Evolutionary conservation across 352 stramenopile genomes (phyloP).

Genomic region (Nothophytophthora sp.): DNA sequence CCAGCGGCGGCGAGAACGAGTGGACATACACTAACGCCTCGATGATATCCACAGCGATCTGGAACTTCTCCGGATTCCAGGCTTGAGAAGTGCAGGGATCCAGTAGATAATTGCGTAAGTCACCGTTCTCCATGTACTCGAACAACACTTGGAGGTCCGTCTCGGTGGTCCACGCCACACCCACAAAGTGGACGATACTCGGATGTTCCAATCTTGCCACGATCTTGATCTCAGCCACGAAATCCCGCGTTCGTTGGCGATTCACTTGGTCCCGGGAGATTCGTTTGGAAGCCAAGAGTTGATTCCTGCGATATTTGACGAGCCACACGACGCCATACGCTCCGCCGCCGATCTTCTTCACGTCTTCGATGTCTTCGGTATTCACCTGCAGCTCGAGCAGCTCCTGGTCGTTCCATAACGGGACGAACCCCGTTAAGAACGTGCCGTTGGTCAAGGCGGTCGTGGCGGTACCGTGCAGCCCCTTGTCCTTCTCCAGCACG

Average conservation of each 20-base stretch:
- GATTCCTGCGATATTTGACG: conserved; percentile 37
- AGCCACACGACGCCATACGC: conserved; percentile 52
- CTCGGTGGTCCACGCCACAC: conserved; percentile 60
- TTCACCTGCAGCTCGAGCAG: conserved; percentile 49
- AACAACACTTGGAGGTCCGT: conserved; percentile 61
- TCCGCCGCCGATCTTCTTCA: conserved; percentile 47
- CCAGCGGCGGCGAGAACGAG: conserved; percentile 47
- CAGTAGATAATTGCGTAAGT: conserved; percentile 51
- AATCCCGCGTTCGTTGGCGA: conserved; percentile 34
- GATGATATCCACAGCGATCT: conserved; percentile 46
- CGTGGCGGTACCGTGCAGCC: conserved; percentile 19
- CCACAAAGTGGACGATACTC: conserved; percentile 64
- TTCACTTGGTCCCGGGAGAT: conserved; percentile 45
- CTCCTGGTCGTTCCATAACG: conserved; percentile 57
- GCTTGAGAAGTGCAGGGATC: conserved; percentile 16
- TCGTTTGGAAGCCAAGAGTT: conserved; percentile 51
- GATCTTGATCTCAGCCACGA: conserved; percentile 77
- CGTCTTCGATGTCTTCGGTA: conserved; percentile 50
- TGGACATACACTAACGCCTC: conserved; percentile 67
- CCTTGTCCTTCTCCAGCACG: conserved; percentile 13
- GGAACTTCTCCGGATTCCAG: conserved; percentile 45
- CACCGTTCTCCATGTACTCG: conserved; percentile 65
- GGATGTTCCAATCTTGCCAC: conserved; percentile 57
- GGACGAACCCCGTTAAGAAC: conserved; percentile 38
- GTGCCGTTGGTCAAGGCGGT: conserved; percentile 28